Evolutionary conservation across 805 yeast genomes (phyloP).

Genomic region (Myxozyma lipomycoides): DNA sequence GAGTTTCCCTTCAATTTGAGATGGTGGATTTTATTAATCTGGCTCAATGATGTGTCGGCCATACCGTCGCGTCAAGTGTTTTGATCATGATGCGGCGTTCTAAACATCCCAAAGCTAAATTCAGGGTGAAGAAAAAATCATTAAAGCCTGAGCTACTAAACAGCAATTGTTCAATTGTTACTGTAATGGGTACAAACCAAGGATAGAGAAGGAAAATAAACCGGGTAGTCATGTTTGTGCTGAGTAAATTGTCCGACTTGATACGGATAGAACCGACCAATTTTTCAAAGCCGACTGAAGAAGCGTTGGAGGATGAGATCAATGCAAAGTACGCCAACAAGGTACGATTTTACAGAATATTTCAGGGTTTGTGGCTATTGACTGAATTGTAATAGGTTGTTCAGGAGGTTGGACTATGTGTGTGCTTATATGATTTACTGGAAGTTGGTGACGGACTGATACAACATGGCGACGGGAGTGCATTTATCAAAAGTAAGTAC

Average conservation of each 20-base stretch:
- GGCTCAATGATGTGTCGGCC: not conserved
- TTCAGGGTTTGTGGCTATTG: not conserved
- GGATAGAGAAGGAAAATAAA: not conserved
- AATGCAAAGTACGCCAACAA: conserved; percentile 83
- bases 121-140: too few relatives aligned
- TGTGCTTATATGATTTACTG: conserved; percentile 78
- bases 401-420: conserved; percentile 76
- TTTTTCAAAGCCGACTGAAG: conserved; percentile 66
- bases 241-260: conserved; percentile 75
- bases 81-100: too few relatives aligned
- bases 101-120: too few relatives aligned
- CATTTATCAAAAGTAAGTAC: conserved; percentile 23
- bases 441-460: conserved; percentile 83
- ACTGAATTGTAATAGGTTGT: conserved; percentile 44
- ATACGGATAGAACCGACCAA: conserved; percentile 84
- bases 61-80: too few relatives aligned
- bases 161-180: not conserved
- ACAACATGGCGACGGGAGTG: conserved; percentile 92
- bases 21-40: too few relatives aligned
- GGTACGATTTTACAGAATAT: conserved; percentile 12
- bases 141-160: too few relatives aligned
- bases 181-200: too few relatives aligned
- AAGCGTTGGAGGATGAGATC: conserved; percentile 73
- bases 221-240: conserved; percentile 62
- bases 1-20: too few relatives aligned